Conservation (phyloP, 2,329 filamentous ascomycete genomes). For the Monilinia fructigena region DNA sequence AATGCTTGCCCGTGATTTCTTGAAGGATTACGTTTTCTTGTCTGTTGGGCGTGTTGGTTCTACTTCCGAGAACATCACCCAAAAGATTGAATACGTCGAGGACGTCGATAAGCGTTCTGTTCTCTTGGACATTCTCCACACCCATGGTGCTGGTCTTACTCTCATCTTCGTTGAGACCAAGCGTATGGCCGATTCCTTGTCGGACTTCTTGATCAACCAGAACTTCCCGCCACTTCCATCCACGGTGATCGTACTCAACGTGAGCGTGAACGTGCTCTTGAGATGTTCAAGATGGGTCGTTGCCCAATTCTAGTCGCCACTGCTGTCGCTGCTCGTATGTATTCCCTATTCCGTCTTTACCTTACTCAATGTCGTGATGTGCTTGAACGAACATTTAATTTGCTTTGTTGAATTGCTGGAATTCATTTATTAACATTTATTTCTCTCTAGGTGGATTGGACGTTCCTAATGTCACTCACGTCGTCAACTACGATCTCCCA, state of each 20-base stretch:
- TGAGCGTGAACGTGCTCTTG: conserved; percentile 94
- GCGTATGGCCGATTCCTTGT: conserved; percentile 97
- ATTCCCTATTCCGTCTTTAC: conserved; percentile 32
- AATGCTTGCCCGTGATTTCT: conserved; percentile 97
- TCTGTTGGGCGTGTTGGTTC: conserved; percentile 98
- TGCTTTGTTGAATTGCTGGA: background rate
- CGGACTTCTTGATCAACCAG: conserved; percentile 98
- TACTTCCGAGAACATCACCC: conserved; percentile 99
- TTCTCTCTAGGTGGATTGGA: conserved; percentile 48
- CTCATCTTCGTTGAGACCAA: conserved; percentile 99
- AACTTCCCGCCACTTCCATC: conserved; percentile 96
- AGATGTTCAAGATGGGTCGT: conserved; percentile 94
- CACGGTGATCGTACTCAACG: conserved; percentile 98
- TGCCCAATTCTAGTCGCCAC: conserved; percentile 97
- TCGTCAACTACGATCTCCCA: conserved; percentile 99
- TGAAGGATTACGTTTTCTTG: conserved; percentile 99
- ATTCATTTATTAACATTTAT: too few species aligned
- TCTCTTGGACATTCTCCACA: conserved; percentile 94
- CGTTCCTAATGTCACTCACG: conserved; percentile 95
- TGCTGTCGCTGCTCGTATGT: conserved; percentile 74
- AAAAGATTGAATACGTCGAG: conserved; percentile 97
- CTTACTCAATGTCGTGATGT: background rate
- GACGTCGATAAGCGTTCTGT: conserved; percentile 97
- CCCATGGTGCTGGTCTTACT: conserved; percentile 82
- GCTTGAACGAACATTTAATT: too few species aligned